Conservation (phyloP, 2,329 filamentous ascomycete genomes). For the Fusarium cyanostomum region DNA sequence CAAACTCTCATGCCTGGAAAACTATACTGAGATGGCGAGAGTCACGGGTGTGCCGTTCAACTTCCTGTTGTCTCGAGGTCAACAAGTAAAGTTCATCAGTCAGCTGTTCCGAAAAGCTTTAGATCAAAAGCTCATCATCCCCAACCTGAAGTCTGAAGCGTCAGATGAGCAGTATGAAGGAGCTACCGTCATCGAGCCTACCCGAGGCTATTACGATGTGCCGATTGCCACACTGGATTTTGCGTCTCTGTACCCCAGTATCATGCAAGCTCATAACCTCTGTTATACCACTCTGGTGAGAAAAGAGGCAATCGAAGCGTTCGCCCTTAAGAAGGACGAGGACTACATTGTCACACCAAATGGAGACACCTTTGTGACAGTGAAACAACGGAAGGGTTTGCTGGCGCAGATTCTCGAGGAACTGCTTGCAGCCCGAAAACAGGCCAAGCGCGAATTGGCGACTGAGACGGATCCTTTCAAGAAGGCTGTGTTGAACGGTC, state of each 20-base stretch:
- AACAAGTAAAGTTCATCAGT: slow-evolving; percentile 98
- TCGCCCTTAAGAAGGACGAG: slow-evolving; percentile 83
- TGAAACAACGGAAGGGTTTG: slow-evolving; percentile 88
- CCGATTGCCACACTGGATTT: slow-evolving; percentile 98
- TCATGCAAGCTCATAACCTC: slow-evolving; percentile 98
- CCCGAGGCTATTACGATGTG: slow-evolving; percentile 91
- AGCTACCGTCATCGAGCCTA: slow-evolving; percentile 96
- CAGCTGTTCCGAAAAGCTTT: slow-evolving; percentile 95
- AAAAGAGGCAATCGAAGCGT: slow-evolving; percentile 78
- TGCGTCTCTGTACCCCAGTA: slow-evolving; percentile 96
- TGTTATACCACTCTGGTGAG: slow-evolving; percentile 92
- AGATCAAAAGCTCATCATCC: slow-evolving; percentile 93
- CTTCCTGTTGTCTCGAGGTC: slow-evolving; percentile 87
- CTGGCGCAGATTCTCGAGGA: slow-evolving; percentile 96
- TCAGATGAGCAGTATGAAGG: slow-evolving; percentile 94
- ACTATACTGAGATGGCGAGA: slow-evolving; percentile 99
- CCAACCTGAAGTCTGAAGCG: slow-evolving; percentile 77
- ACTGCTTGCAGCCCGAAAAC: slow-evolving; percentile 88
- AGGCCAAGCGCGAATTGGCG: slow-evolving; percentile 89
- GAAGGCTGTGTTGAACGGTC: slow-evolving; percentile 96
- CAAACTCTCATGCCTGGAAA: slow-evolving; percentile 97
- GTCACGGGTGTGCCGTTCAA: slow-evolving; percentile 99
- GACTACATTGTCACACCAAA: slow-evolving; percentile 98
- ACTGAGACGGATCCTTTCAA: slow-evolving; percentile 95
- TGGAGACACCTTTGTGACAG: slow-evolving; percentile 90